Evolutionary conservation across 2,329 filamentous ascomycete species (phyloP).

Genomic region (Xylaria sp.): DNA sequence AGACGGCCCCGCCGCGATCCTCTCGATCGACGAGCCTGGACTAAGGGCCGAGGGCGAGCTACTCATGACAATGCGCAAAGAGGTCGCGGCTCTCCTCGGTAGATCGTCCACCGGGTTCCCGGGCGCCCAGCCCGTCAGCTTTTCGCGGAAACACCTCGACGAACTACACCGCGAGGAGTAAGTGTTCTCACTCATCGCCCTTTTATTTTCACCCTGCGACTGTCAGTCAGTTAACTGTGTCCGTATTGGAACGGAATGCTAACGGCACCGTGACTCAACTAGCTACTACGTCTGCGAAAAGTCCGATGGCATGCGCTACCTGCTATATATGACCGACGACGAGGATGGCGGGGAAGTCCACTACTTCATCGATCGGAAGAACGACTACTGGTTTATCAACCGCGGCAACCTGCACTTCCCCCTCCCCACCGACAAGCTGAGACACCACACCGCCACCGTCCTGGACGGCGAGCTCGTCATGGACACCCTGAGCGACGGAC

Average conservation of each 20-base stretch:
- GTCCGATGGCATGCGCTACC: constrained; percentile 93
- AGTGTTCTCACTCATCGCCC: constrained; percentile 43
- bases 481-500: constrained; percentile 77
- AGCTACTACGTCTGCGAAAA: constrained; percentile 99
- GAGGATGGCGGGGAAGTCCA: constrained; percentile 73
- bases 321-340: constrained; percentile 86
- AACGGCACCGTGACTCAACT: constrained; percentile 7
- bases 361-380: constrained; percentile 97
- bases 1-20: constrained; percentile 51
- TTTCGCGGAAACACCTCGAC: constrained; percentile 81
- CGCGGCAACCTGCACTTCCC: constrained; percentile 82
- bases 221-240: background rate
- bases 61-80: constrained; percentile 70
- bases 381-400: constrained; percentile 91
- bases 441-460: constrained; percentile 83
- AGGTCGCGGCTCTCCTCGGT: constrained; percentile 80
- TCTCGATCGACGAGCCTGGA: constrained; percentile 70
- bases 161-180: constrained; percentile 84
- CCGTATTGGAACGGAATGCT: background rate
- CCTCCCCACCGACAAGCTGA: constrained; percentile 68
- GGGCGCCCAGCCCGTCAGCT: constrained; percentile 94
- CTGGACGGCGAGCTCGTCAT: constrained; percentile 94
- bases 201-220: background rate
- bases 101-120: constrained; percentile 79
- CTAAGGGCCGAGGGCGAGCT: constrained; percentile 72